Percentiles rank a stretch among this genome's conserved stretches.
These are phyloP conservation scores for Candida dendrica DNA, from an alignment of 805 yeast species.

Conservation along the genomic window DNA sequence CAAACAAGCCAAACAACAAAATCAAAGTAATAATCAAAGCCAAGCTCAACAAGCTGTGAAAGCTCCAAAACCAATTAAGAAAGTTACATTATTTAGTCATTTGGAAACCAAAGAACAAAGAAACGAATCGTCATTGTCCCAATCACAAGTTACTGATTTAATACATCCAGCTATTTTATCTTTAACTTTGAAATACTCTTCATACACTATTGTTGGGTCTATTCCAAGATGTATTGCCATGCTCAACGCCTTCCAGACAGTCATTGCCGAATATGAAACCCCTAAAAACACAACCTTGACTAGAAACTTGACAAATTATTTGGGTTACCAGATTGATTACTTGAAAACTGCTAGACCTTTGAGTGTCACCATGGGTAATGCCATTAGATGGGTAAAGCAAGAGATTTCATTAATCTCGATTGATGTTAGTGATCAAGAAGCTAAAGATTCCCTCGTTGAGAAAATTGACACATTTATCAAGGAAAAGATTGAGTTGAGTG, in stretches of 20 bases:
- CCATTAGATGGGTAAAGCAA: constrained; percentile 95
- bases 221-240: constrained; percentile 77
- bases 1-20: constrained; percentile 33
- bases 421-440: constrained; percentile 48
- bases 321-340: constrained; percentile 89
- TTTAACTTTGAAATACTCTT: constrained; percentile 72
- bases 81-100: constrained; percentile 65
- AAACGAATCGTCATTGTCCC: constrained; percentile 26
- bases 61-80: constrained; percentile 33
- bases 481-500: constrained; percentile 82
- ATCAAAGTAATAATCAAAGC: constrained; percentile 36
- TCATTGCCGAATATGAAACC: constrained; percentile 73
- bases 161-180: constrained; percentile 84
- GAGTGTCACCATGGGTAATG: constrained; percentile 93
- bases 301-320: constrained; percentile 80
- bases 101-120: constrained; percentile 76
- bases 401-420: constrained; percentile 79
- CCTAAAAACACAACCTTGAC: constrained; percentile 81
- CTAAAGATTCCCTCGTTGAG: constrained; percentile 56
- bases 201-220: constrained; percentile 85
- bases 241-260: constrained; percentile 76
- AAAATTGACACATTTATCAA: constrained; percentile 74
- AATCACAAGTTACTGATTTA: constrained; percentile 29
- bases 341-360: constrained; percentile 87
- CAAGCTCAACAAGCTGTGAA: constrained; percentile 45